These are phyloP conservation scores for Pythium rishiriense DNA, from an alignment of 352 stramenopile genomes.

Conservation along the genomic window DNA sequence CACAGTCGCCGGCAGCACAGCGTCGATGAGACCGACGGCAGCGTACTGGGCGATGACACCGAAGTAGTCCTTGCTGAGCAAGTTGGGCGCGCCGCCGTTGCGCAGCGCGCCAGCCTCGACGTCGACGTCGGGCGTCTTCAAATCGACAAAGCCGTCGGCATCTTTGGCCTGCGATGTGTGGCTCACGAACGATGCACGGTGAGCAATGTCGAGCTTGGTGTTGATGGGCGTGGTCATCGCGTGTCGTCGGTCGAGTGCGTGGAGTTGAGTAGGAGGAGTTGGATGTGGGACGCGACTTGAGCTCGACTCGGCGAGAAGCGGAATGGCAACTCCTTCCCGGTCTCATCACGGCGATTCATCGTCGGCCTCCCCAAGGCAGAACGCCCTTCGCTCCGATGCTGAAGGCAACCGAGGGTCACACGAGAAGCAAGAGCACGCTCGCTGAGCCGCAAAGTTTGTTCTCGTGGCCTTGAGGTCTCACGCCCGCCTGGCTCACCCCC, in stretches of 20 bases:
- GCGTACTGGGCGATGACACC: conserved; percentile 34
- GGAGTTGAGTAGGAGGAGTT: background rate
- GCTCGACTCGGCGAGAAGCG: background rate
- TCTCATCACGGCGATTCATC: background rate
- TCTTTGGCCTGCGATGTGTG: conserved; percentile 18
- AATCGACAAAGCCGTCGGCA: conserved; percentile 15
- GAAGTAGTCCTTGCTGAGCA: conserved; percentile 29
- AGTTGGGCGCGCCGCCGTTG: conserved; percentile 25
- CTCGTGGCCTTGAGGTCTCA: background rate
- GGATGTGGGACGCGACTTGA: background rate
- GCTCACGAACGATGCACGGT: conserved; percentile 28
- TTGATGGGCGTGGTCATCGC: background rate
- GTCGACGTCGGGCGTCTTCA: conserved; percentile 23
- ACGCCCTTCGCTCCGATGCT: too few relatives aligned
- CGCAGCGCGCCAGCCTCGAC: conserved; percentile 28
- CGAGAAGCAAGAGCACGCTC: too few relatives aligned
- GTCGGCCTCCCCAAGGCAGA: background rate
- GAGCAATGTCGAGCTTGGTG: conserved; percentile 14
- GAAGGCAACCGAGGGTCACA: too few relatives aligned
- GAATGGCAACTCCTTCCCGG: background rate
- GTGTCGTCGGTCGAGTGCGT: too few relatives aligned
- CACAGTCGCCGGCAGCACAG: conserved; percentile 28
- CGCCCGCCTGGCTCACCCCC: background rate
- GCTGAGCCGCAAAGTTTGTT: too few relatives aligned
- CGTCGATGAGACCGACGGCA: conserved; percentile 31